Conservation (phyloP, 164 flowering plant species). For the Echeveria elegans region DNA sequence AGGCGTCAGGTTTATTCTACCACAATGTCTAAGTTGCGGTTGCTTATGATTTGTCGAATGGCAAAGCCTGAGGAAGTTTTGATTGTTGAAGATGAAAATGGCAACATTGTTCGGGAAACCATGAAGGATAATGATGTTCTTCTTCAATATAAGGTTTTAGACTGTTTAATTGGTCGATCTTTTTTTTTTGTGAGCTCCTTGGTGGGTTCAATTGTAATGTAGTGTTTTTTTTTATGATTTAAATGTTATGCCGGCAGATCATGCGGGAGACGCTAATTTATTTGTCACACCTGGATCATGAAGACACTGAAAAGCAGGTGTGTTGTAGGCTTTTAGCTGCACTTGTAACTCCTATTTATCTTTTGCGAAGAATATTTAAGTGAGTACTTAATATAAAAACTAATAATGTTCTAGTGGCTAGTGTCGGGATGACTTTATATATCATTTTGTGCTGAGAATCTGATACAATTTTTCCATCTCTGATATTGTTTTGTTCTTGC, state of each 20-base stretch:
- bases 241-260: conserved; percentile 39
- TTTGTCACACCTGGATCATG: conserved; percentile 94
- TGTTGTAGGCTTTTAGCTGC: background rate
- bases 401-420: background rate
- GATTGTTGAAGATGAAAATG: conserved; percentile 99
- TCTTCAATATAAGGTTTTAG: conserved; percentile 87
- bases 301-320: conserved; percentile 98
- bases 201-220: too few species aligned
- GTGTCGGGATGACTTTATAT: background rate
- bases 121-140: conserved; percentile 99
- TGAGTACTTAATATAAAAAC: background rate
- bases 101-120: conserved; percentile 98
- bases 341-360: background rate
- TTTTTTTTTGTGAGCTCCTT: too few species aligned
- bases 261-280: conserved; percentile 96
- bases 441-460: background rate
- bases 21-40: conserved; percentile 85
- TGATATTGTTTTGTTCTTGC: background rate
- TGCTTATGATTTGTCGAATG: conserved; percentile 97
- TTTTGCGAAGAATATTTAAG: too few species aligned
- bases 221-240: background rate
- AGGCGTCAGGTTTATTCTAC: conserved; percentile 74
- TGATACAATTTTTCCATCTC: background rate
- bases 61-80: conserved; percentile 99
- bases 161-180: background rate